phyloP scores from a whole-genome alignment of 345 rosid species.

The Populus tremula region DNA sequence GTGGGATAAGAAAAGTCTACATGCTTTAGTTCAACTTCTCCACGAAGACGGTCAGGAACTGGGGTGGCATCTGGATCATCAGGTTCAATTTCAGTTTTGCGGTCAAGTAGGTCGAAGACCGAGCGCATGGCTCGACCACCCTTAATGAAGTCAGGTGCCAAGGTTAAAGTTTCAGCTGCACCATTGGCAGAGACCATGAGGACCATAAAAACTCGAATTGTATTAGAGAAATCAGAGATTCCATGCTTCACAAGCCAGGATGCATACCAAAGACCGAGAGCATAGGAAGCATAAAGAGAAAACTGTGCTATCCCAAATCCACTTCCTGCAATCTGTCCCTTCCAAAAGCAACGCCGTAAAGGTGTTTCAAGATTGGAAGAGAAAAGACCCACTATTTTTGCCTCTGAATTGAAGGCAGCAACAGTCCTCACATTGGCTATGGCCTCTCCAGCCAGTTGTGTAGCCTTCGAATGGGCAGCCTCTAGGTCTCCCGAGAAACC shows the following conservation, averaged over 20 bases:
- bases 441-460: conserved; percentile 97
- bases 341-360: conserved; percentile 88
- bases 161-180: conserved; percentile 90
- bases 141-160: conserved; percentile 98
- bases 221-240: conserved; percentile 94
- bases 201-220: conserved; percentile 95
- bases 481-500: conserved; percentile 97
- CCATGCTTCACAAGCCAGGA: conserved; percentile 99
- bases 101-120: conserved; percentile 89
- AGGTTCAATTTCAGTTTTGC: conserved; percentile 96
- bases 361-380: conserved; percentile 73
- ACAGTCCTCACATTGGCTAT: conserved; percentile 94
- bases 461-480: conserved; percentile 88
- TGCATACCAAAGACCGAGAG: conserved; percentile 99
- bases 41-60: conserved; percentile 76
- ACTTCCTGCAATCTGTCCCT: conserved; percentile 96
- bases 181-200: conserved; percentile 99
- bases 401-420: conserved; percentile 95
- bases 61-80: conserved; percentile 80
- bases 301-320: conserved; percentile 97
- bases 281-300: conserved; percentile 85
- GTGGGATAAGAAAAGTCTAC: conserved; percentile 92
- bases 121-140: conserved; percentile 95
- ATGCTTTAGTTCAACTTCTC: conserved; percentile 93
- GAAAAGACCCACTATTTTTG: conserved; percentile 80